Conservation (phyloP, 202 grass and related monocot species). For the Schoenoplectus tabernaemontani region DNA sequence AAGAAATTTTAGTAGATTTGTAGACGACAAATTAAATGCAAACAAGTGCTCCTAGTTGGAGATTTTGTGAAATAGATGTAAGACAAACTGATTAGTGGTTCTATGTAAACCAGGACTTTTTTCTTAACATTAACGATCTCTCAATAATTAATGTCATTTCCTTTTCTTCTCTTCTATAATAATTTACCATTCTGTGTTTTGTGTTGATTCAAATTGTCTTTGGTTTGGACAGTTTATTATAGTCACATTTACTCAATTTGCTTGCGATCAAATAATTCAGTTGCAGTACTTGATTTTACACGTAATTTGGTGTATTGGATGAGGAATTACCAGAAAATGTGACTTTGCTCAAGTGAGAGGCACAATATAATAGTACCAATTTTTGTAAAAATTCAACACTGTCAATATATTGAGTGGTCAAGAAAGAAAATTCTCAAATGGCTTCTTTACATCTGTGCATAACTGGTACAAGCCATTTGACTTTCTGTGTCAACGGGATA, state of each 20-base stretch:
- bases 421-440: background rate
- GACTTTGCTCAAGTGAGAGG: background rate
- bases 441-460: background rate
- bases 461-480: background rate
- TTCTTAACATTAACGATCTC: too few species aligned
- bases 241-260: background rate
- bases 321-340: background rate
- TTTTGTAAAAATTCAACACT: background rate
- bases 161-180: background rate
- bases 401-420: background rate
- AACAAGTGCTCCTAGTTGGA: background rate
- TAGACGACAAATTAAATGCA: background rate
- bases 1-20: background rate
- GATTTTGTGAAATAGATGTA: background rate
- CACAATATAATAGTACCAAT: background rate
- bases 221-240: background rate
- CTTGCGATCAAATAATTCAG: background rate
- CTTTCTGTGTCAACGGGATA: background rate
- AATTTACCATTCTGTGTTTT: too few species aligned
- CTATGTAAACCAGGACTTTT: too few species aligned
- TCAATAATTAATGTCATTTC: background rate
- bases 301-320: background rate
- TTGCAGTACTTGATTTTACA: too few species aligned
- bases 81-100: background rate
- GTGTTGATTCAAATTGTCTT: background rate